A percentile compares a stretch with the other conserved stretches of the same genome.
These are phyloP conservation scores for Flueggea neowawraea DNA, from an alignment of 441 rosid genomes.

Conservation along the genomic window DNA sequence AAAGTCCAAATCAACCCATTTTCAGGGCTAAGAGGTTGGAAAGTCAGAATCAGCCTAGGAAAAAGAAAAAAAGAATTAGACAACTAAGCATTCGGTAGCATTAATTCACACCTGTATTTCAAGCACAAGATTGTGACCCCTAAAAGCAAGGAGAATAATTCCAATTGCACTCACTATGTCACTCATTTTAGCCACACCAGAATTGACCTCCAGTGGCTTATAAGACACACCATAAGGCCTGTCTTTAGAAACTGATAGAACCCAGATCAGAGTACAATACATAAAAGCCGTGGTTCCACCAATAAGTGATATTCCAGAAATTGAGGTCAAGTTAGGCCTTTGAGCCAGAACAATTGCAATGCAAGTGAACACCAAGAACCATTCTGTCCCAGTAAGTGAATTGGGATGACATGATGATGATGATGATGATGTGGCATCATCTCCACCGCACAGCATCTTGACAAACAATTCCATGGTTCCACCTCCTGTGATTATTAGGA, in stretches of 20 bases:
- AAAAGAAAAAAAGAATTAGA: too few species aligned
- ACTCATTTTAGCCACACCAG: constrained; percentile 27
- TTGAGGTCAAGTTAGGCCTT: constrained; percentile 39
- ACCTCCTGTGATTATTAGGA: constrained; percentile 47
- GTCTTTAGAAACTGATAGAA: constrained; percentile 24
- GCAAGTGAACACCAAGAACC: constrained; percentile 45
- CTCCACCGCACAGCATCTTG: constrained; percentile 18
- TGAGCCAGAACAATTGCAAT: constrained; percentile 36
- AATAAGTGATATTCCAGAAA: constrained; percentile 30
- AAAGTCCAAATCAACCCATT: too few species aligned
- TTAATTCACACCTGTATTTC: constrained; percentile 42
- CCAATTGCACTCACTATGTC: constrained; percentile 36
- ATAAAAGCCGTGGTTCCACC: constrained; percentile 33
- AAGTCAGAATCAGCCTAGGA: too few species aligned
- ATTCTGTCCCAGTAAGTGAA: constrained; percentile 24
- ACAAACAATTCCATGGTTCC: constrained; percentile 29
- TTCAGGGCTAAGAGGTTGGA: too few species aligned
- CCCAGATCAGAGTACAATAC: constrained; percentile 37
- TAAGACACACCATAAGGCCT: constrained; percentile 21
- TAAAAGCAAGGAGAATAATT: constrained; percentile 36
- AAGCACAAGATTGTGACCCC: constrained; percentile 60
- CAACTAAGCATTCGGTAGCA: too few species aligned
- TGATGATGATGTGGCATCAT: background rate
- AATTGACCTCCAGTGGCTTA: constrained; percentile 7
- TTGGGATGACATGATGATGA: constrained; percentile 13